These are phyloP conservation scores for Staphylotrichum longicolle DNA, from an alignment of 495 filamentous ascomycete genomes.

Conservation along the genomic window DNA sequence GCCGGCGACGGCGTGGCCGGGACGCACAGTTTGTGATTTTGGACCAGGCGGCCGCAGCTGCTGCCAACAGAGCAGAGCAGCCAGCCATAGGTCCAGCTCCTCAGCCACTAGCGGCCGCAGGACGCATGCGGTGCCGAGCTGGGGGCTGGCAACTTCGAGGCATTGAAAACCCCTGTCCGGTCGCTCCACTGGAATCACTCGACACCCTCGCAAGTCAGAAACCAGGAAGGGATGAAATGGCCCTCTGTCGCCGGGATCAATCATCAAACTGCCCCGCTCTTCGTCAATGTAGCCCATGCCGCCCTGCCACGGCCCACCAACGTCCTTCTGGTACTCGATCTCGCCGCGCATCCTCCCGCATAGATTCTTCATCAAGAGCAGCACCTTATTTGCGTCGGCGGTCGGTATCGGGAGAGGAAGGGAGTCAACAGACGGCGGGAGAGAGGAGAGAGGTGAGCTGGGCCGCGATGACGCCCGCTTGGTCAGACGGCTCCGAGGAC, in stretches of 20 bases:
- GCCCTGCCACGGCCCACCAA: slow-evolving; percentile 54
- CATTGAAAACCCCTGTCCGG: slow-evolving; percentile 65
- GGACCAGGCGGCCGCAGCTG: slow-evolving; percentile 63
- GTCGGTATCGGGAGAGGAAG: slow-evolving; percentile 56
- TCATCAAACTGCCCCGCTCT: slow-evolving; percentile 61
- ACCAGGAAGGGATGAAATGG: slow-evolving; percentile 56
- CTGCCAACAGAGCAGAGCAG: slow-evolving; percentile 91
- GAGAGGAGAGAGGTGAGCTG: slow-evolving; percentile 47
- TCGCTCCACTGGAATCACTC: slow-evolving; percentile 65
- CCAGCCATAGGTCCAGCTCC: slow-evolving; percentile 88
- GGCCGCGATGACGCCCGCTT: slow-evolving; percentile 51
- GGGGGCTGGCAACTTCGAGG: slow-evolving; percentile 73
- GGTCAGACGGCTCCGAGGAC: slow-evolving; percentile 42
- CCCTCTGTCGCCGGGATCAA: slow-evolving; percentile 54
- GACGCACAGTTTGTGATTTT: slow-evolving; percentile 31
- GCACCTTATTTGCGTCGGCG: slow-evolving; percentile 59
- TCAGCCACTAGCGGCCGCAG: slow-evolving; percentile 69
- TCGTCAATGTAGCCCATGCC: slow-evolving; percentile 67
- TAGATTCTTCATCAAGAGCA: slow-evolving; percentile 65
- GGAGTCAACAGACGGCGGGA: slow-evolving; percentile 52
- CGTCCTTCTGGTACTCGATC: slow-evolving; percentile 60
- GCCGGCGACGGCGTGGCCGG: slow-evolving; percentile 22
- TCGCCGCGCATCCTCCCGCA: slow-evolving; percentile 70
- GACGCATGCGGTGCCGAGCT: slow-evolving; percentile 66
- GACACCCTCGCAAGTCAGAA: slow-evolving; percentile 82